Base-by-base conservation (phyloP, 805 yeast species). In the Candida koratica region DNA sequence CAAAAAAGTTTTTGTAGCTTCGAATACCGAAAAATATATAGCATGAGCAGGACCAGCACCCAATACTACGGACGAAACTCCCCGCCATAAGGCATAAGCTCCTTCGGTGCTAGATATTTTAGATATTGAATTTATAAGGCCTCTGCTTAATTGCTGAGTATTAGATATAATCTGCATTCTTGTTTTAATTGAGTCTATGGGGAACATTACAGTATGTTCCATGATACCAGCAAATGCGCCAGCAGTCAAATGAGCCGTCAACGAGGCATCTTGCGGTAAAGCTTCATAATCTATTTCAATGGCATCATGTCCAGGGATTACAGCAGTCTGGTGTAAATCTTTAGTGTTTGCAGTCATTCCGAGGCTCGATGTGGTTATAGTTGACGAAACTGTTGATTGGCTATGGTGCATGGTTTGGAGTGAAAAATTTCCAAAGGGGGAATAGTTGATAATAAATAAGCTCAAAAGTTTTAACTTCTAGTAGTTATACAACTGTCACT, bases 21-120 rank as follows among this genome's bases (percentile, higher is more conserved):
- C 98, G 60, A 88, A 93, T 4, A 93, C 94, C n/a, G 89, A 80
- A 57, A 88, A 90, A 61, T 93, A 90, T 5, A 93, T 83, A 3
- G 97, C 97, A 64, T 90, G 98, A 3, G 97, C 97, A 2, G 98
- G 98, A 5, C 98, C 98, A n/a, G 98, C 97, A 25, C 98, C 98
- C 43, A 90, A 55, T 2, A 88, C 80, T 41, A 93, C 95, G 1
- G 96, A 84, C 16, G 87, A 80, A 12, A 90, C 85, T 37, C 98
- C 98, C 53, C 95, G 73, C 95, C 97, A 90, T 18, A 93, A 71
- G 1, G 95, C 84, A 35, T 75, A 54, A 5, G 90, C 83, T 2
- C 98, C 98, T 58, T 90, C 97, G 12, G 82, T 70, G 11, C 95
- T 74, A n/a, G 85, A 72, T 39, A 93, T 88, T 48, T 73, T 73